These are phyloP conservation scores for Apocynum venetum DNA, from an alignment of 257 asterid species.

Conservation along the genomic window DNA sequence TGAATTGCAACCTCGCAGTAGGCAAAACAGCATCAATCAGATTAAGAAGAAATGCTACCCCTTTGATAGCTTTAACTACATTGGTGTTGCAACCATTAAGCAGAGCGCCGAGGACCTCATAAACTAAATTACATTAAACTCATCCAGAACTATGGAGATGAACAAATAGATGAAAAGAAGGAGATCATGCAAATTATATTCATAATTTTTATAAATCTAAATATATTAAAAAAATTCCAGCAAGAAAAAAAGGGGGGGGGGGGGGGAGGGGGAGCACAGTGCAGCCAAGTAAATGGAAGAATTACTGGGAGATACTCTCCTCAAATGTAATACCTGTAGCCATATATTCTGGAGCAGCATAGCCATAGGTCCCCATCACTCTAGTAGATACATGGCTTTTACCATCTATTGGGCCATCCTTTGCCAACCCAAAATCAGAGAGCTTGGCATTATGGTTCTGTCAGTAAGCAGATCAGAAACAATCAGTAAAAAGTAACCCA, in stretches of 20 bases:
- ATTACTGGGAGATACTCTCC: not conserved
- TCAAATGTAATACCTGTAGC: conserved; percentile 32
- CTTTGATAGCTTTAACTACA: no score
- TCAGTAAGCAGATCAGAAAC: not conserved
- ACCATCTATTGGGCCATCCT: conserved; percentile 45
- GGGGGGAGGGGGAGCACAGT: not conserved
- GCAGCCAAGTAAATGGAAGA: not conserved
- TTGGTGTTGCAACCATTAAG: no score
- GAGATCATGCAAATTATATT: not conserved
- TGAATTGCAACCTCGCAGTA: not conserved
- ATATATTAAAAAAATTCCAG: not conserved
- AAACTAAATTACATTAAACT: no score
- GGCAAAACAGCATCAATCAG: not conserved
- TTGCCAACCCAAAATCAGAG: conserved; percentile 46
- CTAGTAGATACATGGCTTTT: conserved; percentile 42
- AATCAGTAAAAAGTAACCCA: not conserved
- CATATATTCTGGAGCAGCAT: conserved; percentile 47
- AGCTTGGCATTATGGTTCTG: conserved; percentile 47
- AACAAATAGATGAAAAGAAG: not conserved
- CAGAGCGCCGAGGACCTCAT: no score
- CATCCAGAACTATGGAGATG: not conserved
- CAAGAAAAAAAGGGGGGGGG: not conserved
- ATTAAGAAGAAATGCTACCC: not conserved
- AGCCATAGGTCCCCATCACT: conserved; percentile 47
- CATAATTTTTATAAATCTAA: not conserved